A percentile compares a stretch with the other conserved stretches of the same genome.
phyloP scores from a whole-genome alignment of 495 filamentous ascomycete species.

The Penicillium paxilli region DNA sequence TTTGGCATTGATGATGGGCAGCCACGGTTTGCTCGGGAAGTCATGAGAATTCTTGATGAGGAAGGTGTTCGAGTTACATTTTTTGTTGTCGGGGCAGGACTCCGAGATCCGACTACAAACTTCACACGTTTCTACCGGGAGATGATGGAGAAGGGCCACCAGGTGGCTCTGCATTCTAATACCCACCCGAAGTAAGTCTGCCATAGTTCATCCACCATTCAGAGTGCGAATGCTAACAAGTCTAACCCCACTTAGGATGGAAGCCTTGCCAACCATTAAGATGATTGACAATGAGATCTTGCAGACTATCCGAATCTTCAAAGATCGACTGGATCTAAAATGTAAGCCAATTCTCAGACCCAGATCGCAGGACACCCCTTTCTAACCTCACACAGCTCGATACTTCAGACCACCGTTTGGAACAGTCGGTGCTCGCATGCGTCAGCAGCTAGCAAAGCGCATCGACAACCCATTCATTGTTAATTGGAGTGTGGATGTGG shows the following conservation, averaged over 20 bases:
- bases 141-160: constrained; percentile 67
- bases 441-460: constrained; percentile 58
- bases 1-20: constrained; percentile 81
- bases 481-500: constrained; percentile 74
- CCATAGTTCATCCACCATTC: background rate
- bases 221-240: constrained; percentile 1
- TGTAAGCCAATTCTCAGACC: constrained; percentile 21
- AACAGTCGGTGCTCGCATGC: constrained; percentile 69
- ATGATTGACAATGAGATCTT: constrained; percentile 71
- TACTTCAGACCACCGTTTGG: constrained; percentile 82
- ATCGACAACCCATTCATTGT: constrained; percentile 60
- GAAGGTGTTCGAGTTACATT: constrained; percentile 71
- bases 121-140: constrained; percentile 64
- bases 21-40: constrained; percentile 59
- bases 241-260: constrained; percentile 46
- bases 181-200: constrained; percentile 63
- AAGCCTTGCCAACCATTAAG: constrained; percentile 56
- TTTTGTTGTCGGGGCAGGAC: constrained; percentile 71
- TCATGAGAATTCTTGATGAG: constrained; percentile 64
- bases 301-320: constrained; percentile 60
- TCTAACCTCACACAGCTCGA: constrained; percentile 25
- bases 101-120: constrained; percentile 59
- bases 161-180: constrained; percentile 72
- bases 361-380: too few species aligned
- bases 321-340: constrained; percentile 48